These are phyloP conservation scores for Camelina neglecta DNA, from an alignment of 345 rosid genomes.

Conservation along the genomic window DNA sequence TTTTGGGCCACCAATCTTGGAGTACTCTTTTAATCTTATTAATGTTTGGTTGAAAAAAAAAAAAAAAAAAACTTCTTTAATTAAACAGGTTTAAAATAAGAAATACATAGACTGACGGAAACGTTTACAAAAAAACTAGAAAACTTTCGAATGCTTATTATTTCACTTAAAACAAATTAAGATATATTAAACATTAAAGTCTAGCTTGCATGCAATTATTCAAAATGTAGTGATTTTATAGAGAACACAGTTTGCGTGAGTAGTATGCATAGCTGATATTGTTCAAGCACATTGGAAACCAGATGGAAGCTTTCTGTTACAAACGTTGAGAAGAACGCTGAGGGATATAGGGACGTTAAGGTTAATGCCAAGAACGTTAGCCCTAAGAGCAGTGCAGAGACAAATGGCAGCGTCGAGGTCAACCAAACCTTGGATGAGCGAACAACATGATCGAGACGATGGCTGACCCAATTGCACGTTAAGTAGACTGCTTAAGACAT, in stretches of 20 bases:
- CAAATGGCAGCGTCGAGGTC: conserved; percentile 77
- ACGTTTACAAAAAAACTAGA: background rate
- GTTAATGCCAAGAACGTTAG: conserved; percentile 60
- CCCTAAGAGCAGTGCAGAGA: conserved; percentile 74
- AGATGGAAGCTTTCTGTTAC: conserved; percentile 56
- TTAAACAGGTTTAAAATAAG: background rate
- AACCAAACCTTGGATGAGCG: conserved; percentile 54
- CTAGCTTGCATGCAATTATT: conserved; percentile 30
- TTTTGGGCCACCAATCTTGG: no score
- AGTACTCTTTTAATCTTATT: no score
- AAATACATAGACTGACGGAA: background rate
- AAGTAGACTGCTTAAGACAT: conserved; percentile 50
- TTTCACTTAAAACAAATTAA: background rate
- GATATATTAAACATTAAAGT: background rate
- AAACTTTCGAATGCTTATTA: background rate
- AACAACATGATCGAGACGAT: conserved; percentile 56
- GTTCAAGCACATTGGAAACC: conserved; percentile 50
- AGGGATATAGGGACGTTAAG: conserved; percentile 63
- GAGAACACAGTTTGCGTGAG: background rate
- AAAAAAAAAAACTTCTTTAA: no score
- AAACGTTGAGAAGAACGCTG: conserved; percentile 63
- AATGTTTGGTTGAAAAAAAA: no score
- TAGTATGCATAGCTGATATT: background rate
- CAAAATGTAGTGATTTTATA: conserved; percentile 6
- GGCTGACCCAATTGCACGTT: conserved; percentile 48